These are phyloP conservation scores for Hypoxylon sp. DNA, from an alignment of 2,329 filamentous ascomycete genomes.

Conservation along the genomic window DNA sequence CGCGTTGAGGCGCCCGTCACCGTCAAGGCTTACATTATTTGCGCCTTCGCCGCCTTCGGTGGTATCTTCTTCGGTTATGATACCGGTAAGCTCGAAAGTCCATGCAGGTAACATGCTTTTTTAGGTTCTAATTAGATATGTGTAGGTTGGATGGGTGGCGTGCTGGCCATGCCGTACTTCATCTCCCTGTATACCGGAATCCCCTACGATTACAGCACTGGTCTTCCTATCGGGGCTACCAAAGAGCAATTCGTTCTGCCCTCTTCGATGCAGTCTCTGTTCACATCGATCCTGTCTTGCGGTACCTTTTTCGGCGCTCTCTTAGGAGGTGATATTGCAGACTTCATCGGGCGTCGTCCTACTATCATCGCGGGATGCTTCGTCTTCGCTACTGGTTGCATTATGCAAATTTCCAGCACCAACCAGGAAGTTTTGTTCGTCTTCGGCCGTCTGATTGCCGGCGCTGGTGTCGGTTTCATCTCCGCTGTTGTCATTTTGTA, in stretches of 20 bases:
- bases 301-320: constrained; percentile 75
- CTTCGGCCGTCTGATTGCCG: constrained; percentile 73
- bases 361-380: constrained; percentile 71
- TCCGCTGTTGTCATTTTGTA: constrained; percentile 77
- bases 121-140: constrained; percentile 12
- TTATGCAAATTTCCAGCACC: constrained; percentile 69
- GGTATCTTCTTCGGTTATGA: constrained; percentile 85
- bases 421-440: constrained; percentile 67
- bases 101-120: not conserved
- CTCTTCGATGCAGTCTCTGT: constrained; percentile 67
- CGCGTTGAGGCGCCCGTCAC: constrained; percentile 77
- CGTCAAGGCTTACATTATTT: constrained; percentile 75
- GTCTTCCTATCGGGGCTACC: constrained; percentile 43
- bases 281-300: constrained; percentile 74
- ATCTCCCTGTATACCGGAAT: constrained; percentile 58
- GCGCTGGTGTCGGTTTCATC: constrained; percentile 75
- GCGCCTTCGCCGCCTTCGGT: constrained; percentile 77
- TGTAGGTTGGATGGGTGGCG: constrained; percentile 65
- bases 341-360: constrained; percentile 71
- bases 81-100: constrained; percentile 63
- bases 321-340: constrained; percentile 74
- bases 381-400: constrained; percentile 70
- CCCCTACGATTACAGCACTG: constrained; percentile 49
- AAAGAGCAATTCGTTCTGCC: constrained; percentile 57
- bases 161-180: constrained; percentile 57